A percentile compares a stretch with the other conserved stretches of the same genome.
phyloP scores from a whole-genome alignment of 352 stramenopile genomes.

The Phytophthora litchii region DNA sequence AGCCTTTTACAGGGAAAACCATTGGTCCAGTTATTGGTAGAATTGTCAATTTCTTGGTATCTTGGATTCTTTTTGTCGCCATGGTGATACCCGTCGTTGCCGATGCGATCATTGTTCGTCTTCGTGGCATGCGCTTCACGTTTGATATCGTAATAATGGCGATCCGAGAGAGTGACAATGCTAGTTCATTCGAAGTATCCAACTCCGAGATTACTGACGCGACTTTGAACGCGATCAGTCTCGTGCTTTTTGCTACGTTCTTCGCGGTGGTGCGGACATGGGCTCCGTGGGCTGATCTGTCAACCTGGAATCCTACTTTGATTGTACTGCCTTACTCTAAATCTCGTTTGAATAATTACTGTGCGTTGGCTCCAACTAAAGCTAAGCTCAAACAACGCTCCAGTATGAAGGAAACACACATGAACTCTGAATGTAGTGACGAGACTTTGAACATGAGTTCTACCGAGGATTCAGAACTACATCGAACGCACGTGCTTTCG shows the following conservation, averaged over 20 bases:
- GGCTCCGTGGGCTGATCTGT: conserved; percentile 7
- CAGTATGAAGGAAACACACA: too few relatives aligned
- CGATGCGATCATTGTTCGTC: conserved; percentile 42
- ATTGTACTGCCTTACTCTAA: neutral
- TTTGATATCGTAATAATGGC: conserved; percentile 44
- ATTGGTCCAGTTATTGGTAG: neutral
- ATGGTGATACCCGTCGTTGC: conserved; percentile 30
- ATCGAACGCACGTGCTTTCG: too few relatives aligned
- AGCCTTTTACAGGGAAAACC: too few relatives aligned
- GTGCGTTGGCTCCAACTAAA: neutral
- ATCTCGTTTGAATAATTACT: neutral
- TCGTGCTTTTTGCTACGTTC: conserved; percentile 3
- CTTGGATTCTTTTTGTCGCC: conserved; percentile 31
- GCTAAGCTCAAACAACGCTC: neutral
- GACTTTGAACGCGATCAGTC: neutral
- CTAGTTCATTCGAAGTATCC: conserved; percentile 9
- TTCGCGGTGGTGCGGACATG: conserved; percentile 15
- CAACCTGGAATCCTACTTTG: conserved; percentile 13
- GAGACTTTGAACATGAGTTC: too few relatives aligned
- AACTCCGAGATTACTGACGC: conserved; percentile 9
- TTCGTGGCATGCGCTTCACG: conserved; percentile 43
- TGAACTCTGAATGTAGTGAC: too few relatives aligned
- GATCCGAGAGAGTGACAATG: conserved; percentile 24
- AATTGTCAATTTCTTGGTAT: conserved; percentile 28
- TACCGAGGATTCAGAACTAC: too few relatives aligned